phyloP scores from a whole-genome alignment of 306 rosid genomes.

The Canavalia gladiata region DNA sequence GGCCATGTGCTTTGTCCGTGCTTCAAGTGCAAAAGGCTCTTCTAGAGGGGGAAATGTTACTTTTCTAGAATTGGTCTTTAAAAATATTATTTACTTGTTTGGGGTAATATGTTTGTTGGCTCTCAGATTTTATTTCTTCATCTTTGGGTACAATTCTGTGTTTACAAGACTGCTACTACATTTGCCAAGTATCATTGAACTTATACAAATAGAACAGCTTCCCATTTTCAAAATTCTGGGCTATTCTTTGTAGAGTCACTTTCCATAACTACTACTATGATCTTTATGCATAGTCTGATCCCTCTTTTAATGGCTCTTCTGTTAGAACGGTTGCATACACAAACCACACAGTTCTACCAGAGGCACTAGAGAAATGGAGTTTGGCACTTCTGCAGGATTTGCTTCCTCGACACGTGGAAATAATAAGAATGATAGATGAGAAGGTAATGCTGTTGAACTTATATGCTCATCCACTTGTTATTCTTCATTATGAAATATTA shows the following conservation, averaged over 20 bases:
- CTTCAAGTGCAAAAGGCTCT: constrained; percentile 6
- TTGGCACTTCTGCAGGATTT: constrained; percentile 78
- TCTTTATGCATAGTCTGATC: constrained; percentile 32
- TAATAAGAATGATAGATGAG: constrained; percentile 80
- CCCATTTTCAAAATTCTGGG: constrained; percentile 22
- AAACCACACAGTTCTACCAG: constrained; percentile 96
- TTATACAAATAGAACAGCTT: constrained; percentile 19
- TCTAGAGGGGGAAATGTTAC: background rate
- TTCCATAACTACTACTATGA: constrained; percentile 11
- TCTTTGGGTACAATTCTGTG: background rate
- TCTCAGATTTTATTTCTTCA: constrained; percentile 1
- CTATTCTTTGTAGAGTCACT: constrained; percentile 3
- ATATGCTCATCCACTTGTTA: background rate
- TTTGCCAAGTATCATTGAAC: background rate
- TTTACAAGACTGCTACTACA: background rate
- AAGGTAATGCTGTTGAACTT: constrained; percentile 61
- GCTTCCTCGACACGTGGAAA: constrained; percentile 94
- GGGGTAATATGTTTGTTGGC: background rate
- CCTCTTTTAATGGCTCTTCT: constrained; percentile 42
- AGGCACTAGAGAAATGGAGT: constrained; percentile 98
- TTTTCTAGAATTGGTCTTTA: constrained; percentile 9
- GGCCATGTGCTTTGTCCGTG: background rate
- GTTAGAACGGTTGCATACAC: constrained; percentile 92
- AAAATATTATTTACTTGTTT: constrained; percentile 33
- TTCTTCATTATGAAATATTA: constrained; percentile 45